Evolutionary conservation across 164 flowering plant species (phyloP), one percentile per base, ranked within the genome.

Genomic region (Umbellularia californica): DNA sequence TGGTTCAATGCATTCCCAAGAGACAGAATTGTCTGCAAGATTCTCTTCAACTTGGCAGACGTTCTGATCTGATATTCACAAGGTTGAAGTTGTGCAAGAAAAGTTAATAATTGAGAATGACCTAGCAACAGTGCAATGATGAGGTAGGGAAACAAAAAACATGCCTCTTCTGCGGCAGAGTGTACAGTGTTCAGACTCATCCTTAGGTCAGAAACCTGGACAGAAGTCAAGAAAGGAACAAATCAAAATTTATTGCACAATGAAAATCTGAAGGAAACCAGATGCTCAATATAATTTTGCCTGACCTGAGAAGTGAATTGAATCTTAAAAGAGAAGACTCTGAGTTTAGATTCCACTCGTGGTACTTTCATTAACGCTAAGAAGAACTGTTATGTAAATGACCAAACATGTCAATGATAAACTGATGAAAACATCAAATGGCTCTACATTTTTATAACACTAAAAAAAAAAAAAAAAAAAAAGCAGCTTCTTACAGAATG

Each of bases 301-400:
- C 87, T 80, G 27, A 95, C 99, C 97, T 90, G 98, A 58, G 88
- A 68, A 50, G 58, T 22, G 79, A 95, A 96, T 68, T 96, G 98
- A 50, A 96, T 89, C 82, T 91, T 92, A 80, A 90, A 96, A 25
- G 95, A 89, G 79, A 96, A 92, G 71, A 96, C 98, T 82, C 98
- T 88, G 63, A 96, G 90, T 86, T 96, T 96, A 27, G 94, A 81
- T 80, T 94, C 99, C 35, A 89, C 94, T 28, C 98, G 88, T 65
- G 98, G 99, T 52, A 96, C 97, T 87, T 96, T 92, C 97, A 96
- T 91, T 83, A 96, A 80, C 85, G 91, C 99, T 71, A 92, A 79
- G 80, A 96, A 91, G 76, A 91, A 96, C 99, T 96, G 86, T 70
- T 63, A 81, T 11, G 80, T 65, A 82, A 79, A 72, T 19, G 33